Percentiles rank a stretch among this genome's conserved stretches.
phyloP scores from a whole-genome alignment of 148 eudicot species.

The Diospyros kaki region DNA sequence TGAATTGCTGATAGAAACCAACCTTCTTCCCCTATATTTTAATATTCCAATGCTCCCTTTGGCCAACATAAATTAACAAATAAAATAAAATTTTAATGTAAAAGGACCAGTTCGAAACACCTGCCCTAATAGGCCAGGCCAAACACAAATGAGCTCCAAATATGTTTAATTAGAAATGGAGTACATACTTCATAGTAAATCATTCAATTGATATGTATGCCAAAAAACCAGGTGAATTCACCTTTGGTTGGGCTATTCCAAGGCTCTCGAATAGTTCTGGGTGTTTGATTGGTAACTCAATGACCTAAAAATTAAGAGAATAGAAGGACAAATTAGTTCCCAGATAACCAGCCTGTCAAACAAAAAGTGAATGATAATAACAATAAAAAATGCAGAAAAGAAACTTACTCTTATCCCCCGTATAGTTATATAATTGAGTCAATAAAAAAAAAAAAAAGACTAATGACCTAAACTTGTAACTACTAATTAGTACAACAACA shows the following conservation, averaged over 20 bases:
- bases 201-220: not conserved
- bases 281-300: slow-evolving; percentile 78
- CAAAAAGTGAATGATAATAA: too few species aligned
- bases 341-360: not conserved
- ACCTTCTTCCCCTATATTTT: not conserved
- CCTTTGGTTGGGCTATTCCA: slow-evolving; percentile 90
- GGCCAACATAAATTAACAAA: not conserved
- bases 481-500: too few species aligned
- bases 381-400: not conserved
- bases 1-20: not conserved
- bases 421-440: not conserved
- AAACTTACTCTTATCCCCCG: not conserved
- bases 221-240: slow-evolving; percentile 12
- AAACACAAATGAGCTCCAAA: not conserved
- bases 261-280: slow-evolving; percentile 84
- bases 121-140: not conserved
- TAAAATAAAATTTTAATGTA: not conserved
- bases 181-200: not conserved
- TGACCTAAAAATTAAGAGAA: slow-evolving; percentile 42
- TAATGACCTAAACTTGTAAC: not conserved
- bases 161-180: not conserved
- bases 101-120: not conserved
- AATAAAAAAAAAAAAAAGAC: not conserved
- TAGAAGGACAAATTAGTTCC: slow-evolving; percentile 9
- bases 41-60: not conserved